These are phyloP conservation scores for Phaseolus coccineus DNA, from an alignment of 331 rosid genomes.

Conservation along the genomic window DNA sequence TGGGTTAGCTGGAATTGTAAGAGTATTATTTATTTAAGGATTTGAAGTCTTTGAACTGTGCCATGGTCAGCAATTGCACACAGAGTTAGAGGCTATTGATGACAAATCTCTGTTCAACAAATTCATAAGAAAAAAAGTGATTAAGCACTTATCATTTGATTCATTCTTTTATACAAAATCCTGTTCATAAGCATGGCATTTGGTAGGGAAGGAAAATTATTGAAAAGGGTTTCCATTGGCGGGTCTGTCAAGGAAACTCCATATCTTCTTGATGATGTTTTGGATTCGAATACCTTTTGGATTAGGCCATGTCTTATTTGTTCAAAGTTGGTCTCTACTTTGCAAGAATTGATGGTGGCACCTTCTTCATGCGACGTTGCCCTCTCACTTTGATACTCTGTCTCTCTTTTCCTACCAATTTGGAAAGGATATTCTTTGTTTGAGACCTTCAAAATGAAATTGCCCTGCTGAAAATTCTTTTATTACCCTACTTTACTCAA, in stretches of 20 bases:
- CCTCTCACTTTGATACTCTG: neutral
- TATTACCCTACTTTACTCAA: neutral
- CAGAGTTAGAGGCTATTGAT: conserved; percentile 25
- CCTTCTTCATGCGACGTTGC: neutral
- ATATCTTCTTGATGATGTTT: conserved; percentile 14
- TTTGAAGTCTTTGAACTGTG: neutral
- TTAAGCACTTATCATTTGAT: conserved; percentile 13
- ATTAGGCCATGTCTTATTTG: conserved; percentile 3
- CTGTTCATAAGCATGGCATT: conserved; percentile 13
- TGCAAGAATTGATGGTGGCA: conserved; percentile 11
- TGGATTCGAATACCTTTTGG: conserved; percentile 9
- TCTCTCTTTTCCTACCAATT: conserved; percentile 18
- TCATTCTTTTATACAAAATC: neutral
- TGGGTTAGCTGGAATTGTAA: neutral
- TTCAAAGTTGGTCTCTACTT: conserved; percentile 5
- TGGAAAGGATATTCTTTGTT: neutral
- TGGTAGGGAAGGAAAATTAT: conserved; percentile 7
- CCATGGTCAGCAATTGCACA: conserved; percentile 11
- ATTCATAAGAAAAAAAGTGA: neutral
- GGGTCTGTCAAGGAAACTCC: conserved; percentile 30
- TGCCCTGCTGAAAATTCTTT: neutral
- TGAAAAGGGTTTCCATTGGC: conserved; percentile 15
- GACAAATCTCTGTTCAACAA: conserved; percentile 1
- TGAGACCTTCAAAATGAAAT: neutral
- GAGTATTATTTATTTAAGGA: neutral